phyloP scores from a whole-genome alignment of 345 rosid genomes.

The Triadica sebifera region DNA sequence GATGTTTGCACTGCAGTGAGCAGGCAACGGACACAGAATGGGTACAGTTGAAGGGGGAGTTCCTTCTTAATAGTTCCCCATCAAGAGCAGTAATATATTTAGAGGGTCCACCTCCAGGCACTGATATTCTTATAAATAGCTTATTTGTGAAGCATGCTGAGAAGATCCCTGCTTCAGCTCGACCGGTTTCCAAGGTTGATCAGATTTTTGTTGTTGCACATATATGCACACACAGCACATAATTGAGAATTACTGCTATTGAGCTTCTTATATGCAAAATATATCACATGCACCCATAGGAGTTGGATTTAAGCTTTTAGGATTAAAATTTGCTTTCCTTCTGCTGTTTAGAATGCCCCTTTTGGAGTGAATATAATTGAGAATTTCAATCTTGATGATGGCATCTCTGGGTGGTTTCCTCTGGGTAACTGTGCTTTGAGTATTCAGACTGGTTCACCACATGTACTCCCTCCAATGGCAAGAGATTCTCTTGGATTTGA shows the following conservation, averaged over 20 bases:
- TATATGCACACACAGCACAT: background rate
- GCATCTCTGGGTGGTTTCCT: slow-evolving; percentile 77
- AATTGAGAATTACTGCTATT: background rate
- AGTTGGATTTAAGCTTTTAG: background rate
- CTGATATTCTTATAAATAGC: slow-evolving; percentile 70
- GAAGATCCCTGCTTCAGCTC: slow-evolving; percentile 53
- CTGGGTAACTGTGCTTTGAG: slow-evolving; percentile 69
- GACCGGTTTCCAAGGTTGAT: slow-evolving; percentile 63
- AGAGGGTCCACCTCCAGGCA: slow-evolving; percentile 87
- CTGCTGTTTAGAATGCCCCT: slow-evolving; percentile 49
- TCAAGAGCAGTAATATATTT: slow-evolving; percentile 62
- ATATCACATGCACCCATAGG: background rate
- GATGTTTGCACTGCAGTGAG: slow-evolving; percentile 37
- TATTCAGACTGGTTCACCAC: slow-evolving; percentile 73
- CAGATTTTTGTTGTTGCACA: background rate
- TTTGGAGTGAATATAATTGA: slow-evolving; percentile 67
- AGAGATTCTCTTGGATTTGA: slow-evolving; percentile 66
- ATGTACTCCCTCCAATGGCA: slow-evolving; percentile 73
- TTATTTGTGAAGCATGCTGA: slow-evolving; percentile 65
- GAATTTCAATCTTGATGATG: slow-evolving; percentile 59
- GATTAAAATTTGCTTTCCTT: slow-evolving; percentile 13
- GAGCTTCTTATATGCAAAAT: background rate
- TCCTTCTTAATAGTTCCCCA: slow-evolving; percentile 77
- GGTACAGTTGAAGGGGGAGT: slow-evolving; percentile 70
- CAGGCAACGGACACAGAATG: slow-evolving; percentile 71